A percentile compares a stretch with the other conserved stretches of the same genome.
These are phyloP conservation scores for Solanum pinnatisectum DNA, from an alignment of 257 asterid genomes.

Conservation along the genomic window DNA sequence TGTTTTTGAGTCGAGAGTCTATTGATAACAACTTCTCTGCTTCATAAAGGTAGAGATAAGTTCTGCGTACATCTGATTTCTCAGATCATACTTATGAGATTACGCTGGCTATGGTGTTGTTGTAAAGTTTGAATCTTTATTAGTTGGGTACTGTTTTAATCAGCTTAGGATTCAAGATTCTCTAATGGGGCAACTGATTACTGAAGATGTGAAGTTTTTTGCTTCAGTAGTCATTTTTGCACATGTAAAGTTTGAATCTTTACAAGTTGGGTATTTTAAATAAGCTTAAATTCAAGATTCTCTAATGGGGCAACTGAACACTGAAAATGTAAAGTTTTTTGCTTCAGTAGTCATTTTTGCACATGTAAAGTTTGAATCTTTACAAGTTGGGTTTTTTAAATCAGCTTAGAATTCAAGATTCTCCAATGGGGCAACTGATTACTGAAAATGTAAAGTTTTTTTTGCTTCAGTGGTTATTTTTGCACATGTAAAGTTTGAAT, in stretches of 20 bases:
- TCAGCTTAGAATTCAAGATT: conserved; percentile 41
- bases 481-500: neutral
- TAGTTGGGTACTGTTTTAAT: neutral
- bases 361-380: neutral
- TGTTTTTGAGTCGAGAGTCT: fast-evolving
- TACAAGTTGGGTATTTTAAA: neutral
- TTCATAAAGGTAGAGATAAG: too few species aligned
- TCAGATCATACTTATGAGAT: too few species aligned
- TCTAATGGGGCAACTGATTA: conserved; percentile 38
- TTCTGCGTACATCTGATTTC: fast-evolving
- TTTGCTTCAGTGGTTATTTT: neutral
- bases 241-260: neutral
- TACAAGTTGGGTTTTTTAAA: neutral
- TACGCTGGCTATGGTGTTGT: too few species aligned
- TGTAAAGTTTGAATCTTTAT: neutral
- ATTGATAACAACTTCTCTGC: fast-evolving
- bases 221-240: neutral
- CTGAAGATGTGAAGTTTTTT: conserved; percentile 18
- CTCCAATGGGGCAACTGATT: conserved; percentile 41
- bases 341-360: neutral
- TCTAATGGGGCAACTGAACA: conserved; percentile 37
- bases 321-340: conserved; percentile 13
- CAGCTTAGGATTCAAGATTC: conserved; percentile 44
- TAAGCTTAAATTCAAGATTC: conserved; percentile 40
- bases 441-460: conserved; percentile 15